phyloP scores from a whole-genome alignment of 2,329 filamentous ascomycete species.

The Apiospora marii region DNA sequence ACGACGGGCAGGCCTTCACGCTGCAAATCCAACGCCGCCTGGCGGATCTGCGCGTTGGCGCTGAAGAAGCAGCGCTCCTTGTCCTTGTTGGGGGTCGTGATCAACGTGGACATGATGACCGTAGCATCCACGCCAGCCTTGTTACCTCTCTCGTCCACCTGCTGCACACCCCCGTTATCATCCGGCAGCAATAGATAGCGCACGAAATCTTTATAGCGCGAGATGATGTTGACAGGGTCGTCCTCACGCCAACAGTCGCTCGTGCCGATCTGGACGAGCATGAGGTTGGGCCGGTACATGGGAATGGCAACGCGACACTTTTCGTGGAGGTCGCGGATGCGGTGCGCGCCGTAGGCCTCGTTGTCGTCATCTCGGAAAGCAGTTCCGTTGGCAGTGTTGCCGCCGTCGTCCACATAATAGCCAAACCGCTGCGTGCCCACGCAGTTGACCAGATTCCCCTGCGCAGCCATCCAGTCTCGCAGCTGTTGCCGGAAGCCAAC shows the following conservation, averaged over 20 bases:
- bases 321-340: constrained; percentile 39
- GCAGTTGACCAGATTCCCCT: constrained; percentile 40
- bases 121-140: constrained; percentile 29
- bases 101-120: constrained; percentile 40
- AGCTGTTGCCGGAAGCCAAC: constrained; percentile 40
- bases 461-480: constrained; percentile 36
- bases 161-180: constrained; percentile 25
- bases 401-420: constrained; percentile 31
- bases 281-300: constrained; percentile 39
- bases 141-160: neutral
- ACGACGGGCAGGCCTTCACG: constrained; percentile 38
- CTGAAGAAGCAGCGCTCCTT: constrained; percentile 37
- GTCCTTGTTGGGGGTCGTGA: constrained; percentile 36
- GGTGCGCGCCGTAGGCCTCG: constrained; percentile 43
- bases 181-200: constrained; percentile 37
- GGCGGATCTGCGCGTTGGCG: constrained; percentile 40
- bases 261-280: constrained; percentile 44
- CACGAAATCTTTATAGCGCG: constrained; percentile 39
- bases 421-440: constrained; percentile 42
- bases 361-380: constrained; percentile 38
- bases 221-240: constrained; percentile 36
- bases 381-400: neutral
- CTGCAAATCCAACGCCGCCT: constrained; percentile 35
- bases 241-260: constrained; percentile 43
- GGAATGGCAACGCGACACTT: constrained; percentile 39